A percentile compares a stretch with the other conserved stretches of the same genome.
Conservation (phyloP, 768 basidiomycete species). For the Leccinum disarticulatum region DNA sequence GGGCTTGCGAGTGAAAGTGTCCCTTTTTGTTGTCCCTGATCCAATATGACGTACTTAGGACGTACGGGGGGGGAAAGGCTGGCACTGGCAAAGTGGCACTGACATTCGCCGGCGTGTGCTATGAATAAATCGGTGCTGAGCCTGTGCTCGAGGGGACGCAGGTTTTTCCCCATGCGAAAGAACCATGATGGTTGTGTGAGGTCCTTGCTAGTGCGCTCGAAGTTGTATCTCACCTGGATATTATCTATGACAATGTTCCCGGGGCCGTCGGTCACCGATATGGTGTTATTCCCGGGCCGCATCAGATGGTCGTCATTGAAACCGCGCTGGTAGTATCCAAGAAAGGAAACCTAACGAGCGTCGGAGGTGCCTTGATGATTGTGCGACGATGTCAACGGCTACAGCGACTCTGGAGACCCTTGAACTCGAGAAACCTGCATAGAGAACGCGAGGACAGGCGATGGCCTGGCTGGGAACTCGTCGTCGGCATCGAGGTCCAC, state of each 20-base stretch:
- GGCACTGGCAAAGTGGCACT: neutral
- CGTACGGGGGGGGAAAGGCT: neutral
- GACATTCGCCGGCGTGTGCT: neutral
- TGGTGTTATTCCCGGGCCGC: neutral
- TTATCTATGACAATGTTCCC: neutral
- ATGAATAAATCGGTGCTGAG: neutral
- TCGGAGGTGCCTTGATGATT: slow-evolving; percentile 23
- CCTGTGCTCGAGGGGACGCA: neutral
- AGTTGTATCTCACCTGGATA: neutral
- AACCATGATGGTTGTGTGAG: no score
- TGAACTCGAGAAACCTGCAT: neutral
- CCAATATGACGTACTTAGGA: neutral
- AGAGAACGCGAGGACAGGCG: slow-evolving; percentile 31
- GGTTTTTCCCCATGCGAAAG: no score
- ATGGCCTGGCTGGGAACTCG: slow-evolving; percentile 87
- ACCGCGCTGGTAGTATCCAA: neutral
- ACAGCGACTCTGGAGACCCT: slow-evolving; percentile 17
- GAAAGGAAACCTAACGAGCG: slow-evolving; percentile 8
- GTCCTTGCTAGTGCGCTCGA: no score
- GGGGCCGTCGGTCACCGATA: neutral
- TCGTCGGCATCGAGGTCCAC: slow-evolving; percentile 95
- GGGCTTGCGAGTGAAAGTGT: neutral
- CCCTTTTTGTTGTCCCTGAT: neutral
- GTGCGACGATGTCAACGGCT: slow-evolving; percentile 15
- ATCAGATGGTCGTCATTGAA: neutral